Conservation (phyloP, 768 basidiomycete genomes). For the Coprinellus aureogranulatus region DNA sequence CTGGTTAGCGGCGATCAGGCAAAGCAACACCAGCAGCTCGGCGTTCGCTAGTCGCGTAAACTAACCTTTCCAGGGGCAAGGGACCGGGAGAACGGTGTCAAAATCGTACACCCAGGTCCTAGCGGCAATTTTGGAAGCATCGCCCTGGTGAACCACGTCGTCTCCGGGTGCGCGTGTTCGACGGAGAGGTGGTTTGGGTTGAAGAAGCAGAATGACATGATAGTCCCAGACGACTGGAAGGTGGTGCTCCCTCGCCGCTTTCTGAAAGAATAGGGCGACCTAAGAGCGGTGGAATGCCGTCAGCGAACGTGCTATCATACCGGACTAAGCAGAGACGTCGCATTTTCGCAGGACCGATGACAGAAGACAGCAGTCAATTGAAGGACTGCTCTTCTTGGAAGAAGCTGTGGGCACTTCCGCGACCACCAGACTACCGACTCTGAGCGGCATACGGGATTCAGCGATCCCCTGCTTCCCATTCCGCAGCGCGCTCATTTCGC, state of each 20-base stretch:
- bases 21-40: background rate
- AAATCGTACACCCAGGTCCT: constrained; percentile 67
- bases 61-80: constrained; percentile 52
- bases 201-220: constrained; percentile 62
- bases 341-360: background rate
- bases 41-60: background rate
- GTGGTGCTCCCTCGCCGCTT: constrained; percentile 31
- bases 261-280: constrained; percentile 69
- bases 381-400: too few relatives aligned
- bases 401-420: background rate
- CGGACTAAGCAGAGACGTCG: background rate
- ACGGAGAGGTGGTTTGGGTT: constrained; percentile 21
- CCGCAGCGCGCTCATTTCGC: too few relatives aligned
- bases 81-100: constrained; percentile 52
- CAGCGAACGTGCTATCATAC: background rate
- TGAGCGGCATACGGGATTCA: background rate
- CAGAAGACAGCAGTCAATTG: background rate
- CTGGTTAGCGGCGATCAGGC: background rate
- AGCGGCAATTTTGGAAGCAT: constrained; percentile 2
- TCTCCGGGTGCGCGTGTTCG: background rate
- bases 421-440: background rate
- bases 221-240: constrained; percentile 69
- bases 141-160: background rate
- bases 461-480: too few relatives aligned
- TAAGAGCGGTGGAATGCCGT: constrained; percentile 20